A percentile compares a stretch with the other conserved stretches of the same genome.
phyloP scores from a whole-genome alignment of 805 yeast genomes.

The Allodekkera sacchari region DNA sequence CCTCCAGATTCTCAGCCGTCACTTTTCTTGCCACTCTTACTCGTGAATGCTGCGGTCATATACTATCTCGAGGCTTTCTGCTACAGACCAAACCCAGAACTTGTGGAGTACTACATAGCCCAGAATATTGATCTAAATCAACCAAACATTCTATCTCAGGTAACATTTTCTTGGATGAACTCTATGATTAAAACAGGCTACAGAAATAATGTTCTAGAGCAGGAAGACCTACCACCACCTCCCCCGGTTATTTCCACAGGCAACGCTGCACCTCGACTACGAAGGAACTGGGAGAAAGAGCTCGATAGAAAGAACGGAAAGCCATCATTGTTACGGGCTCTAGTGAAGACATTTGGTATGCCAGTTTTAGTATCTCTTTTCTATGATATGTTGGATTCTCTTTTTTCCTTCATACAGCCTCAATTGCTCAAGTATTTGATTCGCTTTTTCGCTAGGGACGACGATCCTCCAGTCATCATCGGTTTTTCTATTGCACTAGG shows the following conservation, averaged over 20 bases:
- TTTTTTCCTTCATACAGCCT: conserved; percentile 41
- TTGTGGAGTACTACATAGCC: conserved; percentile 26
- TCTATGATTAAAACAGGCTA: conserved; percentile 69
- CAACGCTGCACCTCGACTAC: conserved; percentile 23
- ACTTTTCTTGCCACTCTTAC: conserved; percentile 20
- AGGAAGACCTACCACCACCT: conserved; percentile 34
- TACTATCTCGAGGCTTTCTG: conserved; percentile 30
- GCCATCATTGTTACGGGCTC: conserved; percentile 26
- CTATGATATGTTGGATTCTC: conserved; percentile 31
- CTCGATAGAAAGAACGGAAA: conserved; percentile 9
- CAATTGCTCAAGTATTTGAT: conserved; percentile 47
- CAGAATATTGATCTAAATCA: conserved; percentile 18
- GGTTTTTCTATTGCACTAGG: conserved; percentile 57
- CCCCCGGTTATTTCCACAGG: conserved; percentile 29
- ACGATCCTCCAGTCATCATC: conserved; percentile 38
- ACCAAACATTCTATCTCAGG: conserved; percentile 61
- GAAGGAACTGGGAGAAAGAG: conserved; percentile 25
- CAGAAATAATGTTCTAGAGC: conserved; percentile 23
- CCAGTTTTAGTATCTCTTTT: conserved; percentile 27
- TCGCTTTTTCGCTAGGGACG: conserved; percentile 29
- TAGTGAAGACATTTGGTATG: conserved; percentile 30
- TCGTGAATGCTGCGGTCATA: conserved; percentile 25
- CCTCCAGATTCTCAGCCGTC: conserved; percentile 3
- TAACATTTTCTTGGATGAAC: conserved; percentile 91
- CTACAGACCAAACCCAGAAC: conserved; percentile 30